Evolutionary conservation across 768 basidiomycete species (phyloP).

Genomic region (Cystobasidiopsis lactophilus): DNA sequence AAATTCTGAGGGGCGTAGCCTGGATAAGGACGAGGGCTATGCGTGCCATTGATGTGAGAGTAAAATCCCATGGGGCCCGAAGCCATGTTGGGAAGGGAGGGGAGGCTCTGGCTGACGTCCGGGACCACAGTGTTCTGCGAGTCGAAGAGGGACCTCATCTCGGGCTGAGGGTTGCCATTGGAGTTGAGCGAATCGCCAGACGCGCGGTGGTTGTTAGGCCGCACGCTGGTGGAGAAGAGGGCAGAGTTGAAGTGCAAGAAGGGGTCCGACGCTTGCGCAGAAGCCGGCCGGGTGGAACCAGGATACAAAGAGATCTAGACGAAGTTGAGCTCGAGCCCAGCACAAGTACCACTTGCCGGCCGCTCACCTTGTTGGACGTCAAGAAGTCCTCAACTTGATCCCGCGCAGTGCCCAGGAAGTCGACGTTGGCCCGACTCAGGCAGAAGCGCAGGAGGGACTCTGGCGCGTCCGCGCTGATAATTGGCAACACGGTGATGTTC

Average conservation of each 20-base stretch:
- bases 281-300: conserved; percentile 40
- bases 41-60: too few relatives aligned
- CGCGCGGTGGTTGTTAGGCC: neutral
- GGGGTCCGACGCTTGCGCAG: conserved; percentile 82
- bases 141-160: too few relatives aligned
- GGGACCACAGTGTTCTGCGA: too few relatives aligned
- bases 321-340: neutral
- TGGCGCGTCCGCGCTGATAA: conserved; percentile 32
- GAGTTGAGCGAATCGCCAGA: too few relatives aligned
- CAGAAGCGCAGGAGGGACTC: conserved; percentile 88
- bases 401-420: conserved; percentile 67
- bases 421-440: conserved; percentile 83
- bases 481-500: conserved; percentile 71
- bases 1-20: too few relatives aligned
- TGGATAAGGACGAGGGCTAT: too few relatives aligned
- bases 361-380: conserved; percentile 56
- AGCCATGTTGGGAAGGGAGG: too few relatives aligned
- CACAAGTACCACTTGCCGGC: conserved; percentile 24
- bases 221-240: neutral
- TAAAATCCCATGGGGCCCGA: too few relatives aligned
- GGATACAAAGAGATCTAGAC: conserved; percentile 21
- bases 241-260: conserved; percentile 68
- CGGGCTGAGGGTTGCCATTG: too few relatives aligned
- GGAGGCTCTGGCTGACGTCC: too few relatives aligned
- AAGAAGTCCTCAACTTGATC: conserved; percentile 88